Conservation (phyloP, 2,329 filamentous ascomycete genomes). For the Plenodomus biglobosus region DNA sequence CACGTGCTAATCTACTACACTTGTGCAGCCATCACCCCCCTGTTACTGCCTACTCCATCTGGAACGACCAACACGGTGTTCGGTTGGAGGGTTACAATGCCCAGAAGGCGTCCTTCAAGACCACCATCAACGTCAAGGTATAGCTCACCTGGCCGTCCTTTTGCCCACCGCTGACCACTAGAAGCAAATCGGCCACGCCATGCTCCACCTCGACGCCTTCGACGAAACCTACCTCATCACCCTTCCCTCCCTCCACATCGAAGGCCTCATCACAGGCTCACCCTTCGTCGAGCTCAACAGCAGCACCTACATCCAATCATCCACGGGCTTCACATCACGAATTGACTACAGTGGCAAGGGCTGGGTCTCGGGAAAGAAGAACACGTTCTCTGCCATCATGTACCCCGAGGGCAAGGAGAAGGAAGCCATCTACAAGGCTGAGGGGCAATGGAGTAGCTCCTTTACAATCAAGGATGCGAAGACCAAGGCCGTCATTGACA, state of each 20-base stretch:
- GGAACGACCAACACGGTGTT: conserved; percentile 81
- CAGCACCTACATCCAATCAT: conserved; percentile 81
- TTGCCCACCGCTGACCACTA: conserved; percentile 3
- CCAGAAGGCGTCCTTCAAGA: conserved; percentile 92
- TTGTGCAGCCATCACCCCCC: conserved; percentile 86
- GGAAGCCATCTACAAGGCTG: conserved; percentile 74
- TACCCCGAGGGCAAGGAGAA: conserved; percentile 71
- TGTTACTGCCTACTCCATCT: conserved; percentile 90
- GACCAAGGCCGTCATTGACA: conserved; percentile 47
- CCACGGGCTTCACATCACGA: conserved; percentile 81
- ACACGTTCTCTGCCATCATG: conserved; percentile 76
- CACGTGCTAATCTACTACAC: conserved; percentile 10
- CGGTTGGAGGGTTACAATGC: conserved; percentile 82
- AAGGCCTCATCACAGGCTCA: conserved; percentile 81
- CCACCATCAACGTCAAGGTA: conserved; percentile 85
- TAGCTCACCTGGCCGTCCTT: neutral
- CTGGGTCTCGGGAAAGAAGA: conserved; percentile 95
- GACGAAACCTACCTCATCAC: conserved; percentile 85
- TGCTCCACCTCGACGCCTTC: conserved; percentile 69
- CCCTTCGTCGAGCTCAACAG: conserved; percentile 92
- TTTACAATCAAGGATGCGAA: conserved; percentile 75
- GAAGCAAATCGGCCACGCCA: conserved; percentile 80
- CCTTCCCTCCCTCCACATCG: conserved; percentile 87
- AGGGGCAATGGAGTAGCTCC: conserved; percentile 86
- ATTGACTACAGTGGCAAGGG: conserved; percentile 93